Conservation (phyloP, 345 rosid genomes). For the Eucalyptus marginata region DNA sequence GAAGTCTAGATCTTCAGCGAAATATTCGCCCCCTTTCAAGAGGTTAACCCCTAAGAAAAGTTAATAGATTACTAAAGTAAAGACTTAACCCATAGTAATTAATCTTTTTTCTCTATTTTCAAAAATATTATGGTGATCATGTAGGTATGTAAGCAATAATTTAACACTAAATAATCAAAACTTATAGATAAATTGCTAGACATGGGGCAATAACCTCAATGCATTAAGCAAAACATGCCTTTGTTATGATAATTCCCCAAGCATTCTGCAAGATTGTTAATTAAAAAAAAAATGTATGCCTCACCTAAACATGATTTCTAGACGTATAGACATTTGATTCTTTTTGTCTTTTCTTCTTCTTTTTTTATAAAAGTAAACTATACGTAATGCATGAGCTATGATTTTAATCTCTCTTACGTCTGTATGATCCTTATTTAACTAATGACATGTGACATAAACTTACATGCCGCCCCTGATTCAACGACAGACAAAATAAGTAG, state of each 20-base stretch:
- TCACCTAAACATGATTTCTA: neutral
- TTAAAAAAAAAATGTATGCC: no score
- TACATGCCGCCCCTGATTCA: no score
- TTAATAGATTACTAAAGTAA: neutral
- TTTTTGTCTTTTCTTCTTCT: neutral
- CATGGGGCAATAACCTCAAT: neutral
- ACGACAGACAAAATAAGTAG: no score
- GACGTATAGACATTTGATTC: neutral
- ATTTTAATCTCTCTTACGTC: no score
- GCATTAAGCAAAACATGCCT: neutral
- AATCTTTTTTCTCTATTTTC: neutral
- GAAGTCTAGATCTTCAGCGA: neutral
- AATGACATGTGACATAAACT: no score
- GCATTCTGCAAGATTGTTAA: neutral
- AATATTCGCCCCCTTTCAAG: neutral
- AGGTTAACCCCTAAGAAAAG: neutral
- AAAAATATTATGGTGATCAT: neutral
- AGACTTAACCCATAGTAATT: neutral
- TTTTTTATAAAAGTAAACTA: no score
- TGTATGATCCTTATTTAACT: no score
- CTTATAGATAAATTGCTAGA: neutral
- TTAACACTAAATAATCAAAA: neutral
- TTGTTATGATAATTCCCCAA: neutral
- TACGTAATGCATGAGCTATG: no score
- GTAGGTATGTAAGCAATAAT: neutral